phyloP scores from a whole-genome alignment of 306 rosid species.

The Acacia melanoxylon region DNA sequence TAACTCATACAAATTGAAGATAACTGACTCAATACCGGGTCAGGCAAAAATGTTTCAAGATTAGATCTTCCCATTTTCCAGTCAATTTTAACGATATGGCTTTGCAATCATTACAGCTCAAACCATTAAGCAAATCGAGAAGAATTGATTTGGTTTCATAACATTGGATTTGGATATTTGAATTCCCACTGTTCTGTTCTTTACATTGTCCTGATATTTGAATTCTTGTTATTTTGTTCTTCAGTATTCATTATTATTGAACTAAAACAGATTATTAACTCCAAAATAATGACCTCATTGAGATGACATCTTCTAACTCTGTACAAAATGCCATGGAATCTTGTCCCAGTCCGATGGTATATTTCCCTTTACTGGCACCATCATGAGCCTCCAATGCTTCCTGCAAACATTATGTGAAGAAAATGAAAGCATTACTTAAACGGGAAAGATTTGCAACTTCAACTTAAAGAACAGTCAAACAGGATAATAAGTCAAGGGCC shows the following conservation, averaged over 20 bases:
- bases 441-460: constrained; percentile 14
- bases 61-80: background rate
- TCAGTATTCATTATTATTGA: background rate
- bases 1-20: background rate
- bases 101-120: background rate
- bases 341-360: constrained; percentile 97
- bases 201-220: background rate
- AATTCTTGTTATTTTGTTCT: background rate
- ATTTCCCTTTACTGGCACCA: constrained; percentile 95
- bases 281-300: constrained; percentile 74
- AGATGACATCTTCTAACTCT: constrained; percentile 94
- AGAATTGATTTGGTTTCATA: background rate
- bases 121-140: background rate
- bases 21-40: constrained; percentile 1
- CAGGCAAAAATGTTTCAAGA: background rate
- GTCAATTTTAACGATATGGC: background rate
- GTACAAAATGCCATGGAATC: constrained; percentile 97
- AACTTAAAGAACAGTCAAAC: background rate
- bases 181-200: background rate
- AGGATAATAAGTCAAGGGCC: background rate
- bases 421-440: constrained; percentile 11
- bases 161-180: background rate
- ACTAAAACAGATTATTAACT: constrained; percentile 22
- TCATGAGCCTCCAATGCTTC: constrained; percentile 96
- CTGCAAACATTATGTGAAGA: constrained; percentile 38